Percentiles rank a stretch among this genome's conserved stretches.
Evolutionary conservation across 2,329 filamentous ascomycete species (phyloP).

Genomic region (Venturia pyrina): DNA sequence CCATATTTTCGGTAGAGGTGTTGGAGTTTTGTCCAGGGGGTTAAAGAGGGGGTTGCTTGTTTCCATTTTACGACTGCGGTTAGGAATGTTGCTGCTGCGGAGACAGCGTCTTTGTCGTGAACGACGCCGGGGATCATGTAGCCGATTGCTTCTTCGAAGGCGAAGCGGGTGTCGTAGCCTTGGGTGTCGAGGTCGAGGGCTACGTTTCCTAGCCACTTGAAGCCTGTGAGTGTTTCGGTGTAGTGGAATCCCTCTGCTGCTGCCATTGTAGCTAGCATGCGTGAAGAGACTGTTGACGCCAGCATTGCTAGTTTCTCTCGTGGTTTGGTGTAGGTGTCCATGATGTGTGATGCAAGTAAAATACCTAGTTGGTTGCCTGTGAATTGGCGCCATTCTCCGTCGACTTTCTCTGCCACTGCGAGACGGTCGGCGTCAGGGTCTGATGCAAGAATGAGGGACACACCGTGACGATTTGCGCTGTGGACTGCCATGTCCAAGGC

Average conservation of each 20-base stretch:
- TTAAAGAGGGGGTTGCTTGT: slow-evolving; percentile 32
- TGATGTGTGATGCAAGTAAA: slow-evolving; percentile 47
- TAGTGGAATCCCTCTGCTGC: slow-evolving; percentile 45
- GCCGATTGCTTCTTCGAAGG: slow-evolving; percentile 56
- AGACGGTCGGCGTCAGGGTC: slow-evolving; percentile 58
- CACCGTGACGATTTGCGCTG: slow-evolving; percentile 40
- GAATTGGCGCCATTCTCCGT: slow-evolving; percentile 48
- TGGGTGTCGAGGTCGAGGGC: slow-evolving; percentile 40
- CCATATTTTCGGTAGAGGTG: slow-evolving; percentile 48
- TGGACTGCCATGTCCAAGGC: slow-evolving; percentile 50
- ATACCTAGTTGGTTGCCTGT: slow-evolving; percentile 57
- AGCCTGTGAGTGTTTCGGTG: slow-evolving; percentile 53
- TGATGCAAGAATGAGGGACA: slow-evolving; percentile 48
- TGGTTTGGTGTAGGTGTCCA: slow-evolving; percentile 36
- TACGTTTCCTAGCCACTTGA: slow-evolving; percentile 58
- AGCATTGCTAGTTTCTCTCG: slow-evolving; percentile 43
- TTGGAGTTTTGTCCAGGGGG: slow-evolving; percentile 47
- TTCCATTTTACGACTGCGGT: slow-evolving; percentile 43
- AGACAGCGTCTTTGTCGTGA: slow-evolving; percentile 56
- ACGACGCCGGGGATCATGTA: slow-evolving; percentile 56
- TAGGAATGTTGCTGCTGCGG: slow-evolving; percentile 50
- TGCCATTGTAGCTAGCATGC: slow-evolving; percentile 52
- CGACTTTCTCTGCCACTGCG: slow-evolving; percentile 49
- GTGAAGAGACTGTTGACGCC: slow-evolving; percentile 53
- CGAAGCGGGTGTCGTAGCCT: slow-evolving; percentile 45